Evolutionary conservation across 139 green algal genomes (phyloP), one percentile per base, ranked within the genome.

Genomic region (Trebouxia sp.): DNA sequence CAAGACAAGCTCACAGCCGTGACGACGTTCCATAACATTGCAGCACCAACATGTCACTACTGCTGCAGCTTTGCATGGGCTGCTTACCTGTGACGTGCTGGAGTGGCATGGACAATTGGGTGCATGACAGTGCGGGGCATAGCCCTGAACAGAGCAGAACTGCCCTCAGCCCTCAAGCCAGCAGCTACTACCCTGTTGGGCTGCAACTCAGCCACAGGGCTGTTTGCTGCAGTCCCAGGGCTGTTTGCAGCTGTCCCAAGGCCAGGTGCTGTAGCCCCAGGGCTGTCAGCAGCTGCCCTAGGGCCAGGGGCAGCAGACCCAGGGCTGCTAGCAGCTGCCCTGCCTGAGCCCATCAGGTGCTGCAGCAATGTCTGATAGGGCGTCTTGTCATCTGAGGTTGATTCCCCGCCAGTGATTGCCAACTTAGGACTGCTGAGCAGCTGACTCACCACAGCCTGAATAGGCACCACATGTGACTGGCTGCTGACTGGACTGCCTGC

Each of bases 351-450:
- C 38, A 77, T 35, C 17, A 77, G 69, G 28, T 77, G 69, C 69
- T 77, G 69, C 69, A 77, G 42, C 41, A 77, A 22, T 10, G 69
- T 53, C 24, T 77, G 69, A 26, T 56, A 77, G 12, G 69, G 69
- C n/a, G 42, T 55, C n/a, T 56, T 38, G 41, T 53, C 38, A 28
- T 51, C 41, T 26, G 53, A n/a, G 26, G n/a, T 20, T 26, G 41
- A 26, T 12, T 72, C 62, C 6, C 28, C 5, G 32, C 62, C 35
- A 12, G 12, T 72, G 62, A 72, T 37, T 28, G 62, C 62, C 9
- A 72, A 35, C 62, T 72, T 72, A 17, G 62, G 62, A 6, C 32
- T 41, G 62, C 32, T 72, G 14, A 72, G 35, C 62, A 72, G 32
- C 35, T 42, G 62, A 17, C 24, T 48, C 11, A 77, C 42, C 69